Evolutionary conservation across 768 basidiomycete species (phyloP), one percentile per base, ranked within the genome.

Genomic region (Lepiota venenata): DNA sequence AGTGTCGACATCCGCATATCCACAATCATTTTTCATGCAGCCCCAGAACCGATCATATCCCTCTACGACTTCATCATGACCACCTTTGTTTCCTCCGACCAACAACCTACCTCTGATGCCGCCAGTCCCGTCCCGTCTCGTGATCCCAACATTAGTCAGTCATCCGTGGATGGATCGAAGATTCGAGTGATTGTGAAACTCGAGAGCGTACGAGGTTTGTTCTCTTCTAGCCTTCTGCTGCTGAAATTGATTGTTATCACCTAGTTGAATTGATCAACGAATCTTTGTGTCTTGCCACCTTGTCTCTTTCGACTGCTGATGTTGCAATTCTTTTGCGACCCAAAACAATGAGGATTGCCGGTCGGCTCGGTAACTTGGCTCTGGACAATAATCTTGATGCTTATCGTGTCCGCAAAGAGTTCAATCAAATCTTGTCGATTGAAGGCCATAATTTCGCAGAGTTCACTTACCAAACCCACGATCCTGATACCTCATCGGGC

Each of bases 1-100:
- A 88, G 74, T 55, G 82, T 98, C 54, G 88, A 93, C 62, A 82
- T 93, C 59, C 84, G 83, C 60, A 75, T 98, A 37, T 95, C 96
- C 3, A 97, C 96, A 0, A 85, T 99, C 66, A 80, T 95, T 49
- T 86, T 98, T 69, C 83, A 84, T 52, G 85, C 88, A 2, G 88
- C 89, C 7, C 94, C 97, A 0, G 92, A 93, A 64, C 94, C 96
- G 11, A 86, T 98, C 40, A 73, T 99, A 36, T 79, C 88, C 1
- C 70, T 98, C 18, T 98, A 98, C 69, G 94, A 98, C 71, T 98
- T 96, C 72, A 83, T 99, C 69, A 95, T 99, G 88, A 88, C 90
- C 2, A 98, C 97, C 0, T 99, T 99, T 69, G 90, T 93, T 9
- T 83, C 88, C 8, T 41, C 51, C 1, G 36, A 22, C 16, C 29